phyloP scores from a whole-genome alignment of 371 early-diverging fungal genomes.

The Capillidium rhysosporum region DNA sequence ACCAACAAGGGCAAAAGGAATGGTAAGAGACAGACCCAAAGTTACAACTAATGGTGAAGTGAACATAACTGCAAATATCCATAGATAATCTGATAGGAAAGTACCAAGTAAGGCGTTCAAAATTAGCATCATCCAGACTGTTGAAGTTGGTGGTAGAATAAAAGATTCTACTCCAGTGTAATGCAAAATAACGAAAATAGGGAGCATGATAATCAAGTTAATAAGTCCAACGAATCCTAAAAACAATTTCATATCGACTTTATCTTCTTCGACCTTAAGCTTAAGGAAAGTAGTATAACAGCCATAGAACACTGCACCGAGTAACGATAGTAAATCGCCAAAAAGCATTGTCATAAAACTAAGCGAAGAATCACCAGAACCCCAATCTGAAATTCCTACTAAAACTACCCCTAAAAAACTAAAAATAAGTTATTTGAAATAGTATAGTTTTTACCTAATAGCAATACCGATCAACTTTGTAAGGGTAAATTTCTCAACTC shows the following conservation, averaged over 20 bases:
- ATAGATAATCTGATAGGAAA: conserved; percentile 24
- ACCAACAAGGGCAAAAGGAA: conserved; percentile 2
- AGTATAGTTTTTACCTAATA: conserved; percentile 21
- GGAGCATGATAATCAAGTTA: conserved; percentile 47
- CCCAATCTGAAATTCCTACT: conserved; percentile 1
- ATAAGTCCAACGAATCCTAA: conserved; percentile 68
- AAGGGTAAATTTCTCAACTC: conserved; percentile 34
- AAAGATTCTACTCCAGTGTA: conserved; percentile 41
- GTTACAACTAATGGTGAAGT: conserved; percentile 5
- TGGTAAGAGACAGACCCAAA: conserved; percentile 4
- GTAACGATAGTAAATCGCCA: conserved; percentile 47
- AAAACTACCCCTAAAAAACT: conserved; percentile 3
- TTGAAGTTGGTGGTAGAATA: conserved; percentile 28
- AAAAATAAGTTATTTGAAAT: not conserved
- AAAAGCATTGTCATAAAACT: conserved; percentile 14
- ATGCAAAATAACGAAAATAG: conserved; percentile 38
- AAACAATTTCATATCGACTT: conserved; percentile 53
- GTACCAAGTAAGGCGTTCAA: conserved; percentile 63
- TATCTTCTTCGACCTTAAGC: conserved; percentile 39
- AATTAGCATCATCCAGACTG: conserved; percentile 33
- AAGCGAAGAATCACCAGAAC: conserved; percentile 9
- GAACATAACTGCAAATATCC: conserved; percentile 6
- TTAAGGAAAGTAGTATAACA: conserved; percentile 58
- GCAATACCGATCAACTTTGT: conserved; percentile 32
- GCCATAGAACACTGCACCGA: conserved; percentile 58